phyloP scores from a whole-genome alignment of 2,329 filamentous ascomycete species.

The Beauveria pseudobassiana region DNA sequence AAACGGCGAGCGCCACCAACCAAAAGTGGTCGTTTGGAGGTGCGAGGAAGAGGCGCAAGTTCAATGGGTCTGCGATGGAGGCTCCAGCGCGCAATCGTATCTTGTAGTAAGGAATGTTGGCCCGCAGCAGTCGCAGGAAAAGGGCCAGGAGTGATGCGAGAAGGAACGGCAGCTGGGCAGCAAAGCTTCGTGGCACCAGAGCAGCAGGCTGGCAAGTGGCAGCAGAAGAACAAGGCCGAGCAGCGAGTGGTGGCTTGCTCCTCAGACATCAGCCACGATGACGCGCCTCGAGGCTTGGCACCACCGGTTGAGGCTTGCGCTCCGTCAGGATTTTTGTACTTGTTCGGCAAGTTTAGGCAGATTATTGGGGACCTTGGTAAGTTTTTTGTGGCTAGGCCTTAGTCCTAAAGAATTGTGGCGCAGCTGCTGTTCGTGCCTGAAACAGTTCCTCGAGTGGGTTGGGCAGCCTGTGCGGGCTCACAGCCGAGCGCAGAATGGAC shows the following conservation, averaged over 20 bases:
- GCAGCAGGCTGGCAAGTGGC: background rate
- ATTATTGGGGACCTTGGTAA: background rate
- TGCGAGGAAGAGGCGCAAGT: background rate
- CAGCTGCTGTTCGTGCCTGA: background rate
- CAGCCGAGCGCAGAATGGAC: background rate
- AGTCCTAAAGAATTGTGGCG: constrained; percentile 1
- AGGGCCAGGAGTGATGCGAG: background rate
- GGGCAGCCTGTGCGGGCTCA: background rate
- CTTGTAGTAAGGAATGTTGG: background rate
- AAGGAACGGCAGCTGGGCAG: background rate
- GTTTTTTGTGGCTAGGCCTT: too few relatives aligned
- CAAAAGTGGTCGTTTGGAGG: background rate
- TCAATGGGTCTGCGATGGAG: background rate
- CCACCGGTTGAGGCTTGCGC: background rate
- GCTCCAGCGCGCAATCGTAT: background rate
- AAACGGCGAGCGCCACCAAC: background rate
- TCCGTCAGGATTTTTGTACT: background rate
- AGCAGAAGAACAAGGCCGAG: background rate
- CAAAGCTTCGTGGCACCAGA: constrained; percentile 1
- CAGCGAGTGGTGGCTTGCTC: background rate
- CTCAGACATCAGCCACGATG: constrained; percentile 9
- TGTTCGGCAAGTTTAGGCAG: background rate
- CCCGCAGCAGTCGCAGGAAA: background rate
- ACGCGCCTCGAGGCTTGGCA: constrained; percentile 1
- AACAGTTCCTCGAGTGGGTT: background rate